Conservation (phyloP, 2,329 filamentous ascomycete species). For the Botrytis deweyae region DNA sequence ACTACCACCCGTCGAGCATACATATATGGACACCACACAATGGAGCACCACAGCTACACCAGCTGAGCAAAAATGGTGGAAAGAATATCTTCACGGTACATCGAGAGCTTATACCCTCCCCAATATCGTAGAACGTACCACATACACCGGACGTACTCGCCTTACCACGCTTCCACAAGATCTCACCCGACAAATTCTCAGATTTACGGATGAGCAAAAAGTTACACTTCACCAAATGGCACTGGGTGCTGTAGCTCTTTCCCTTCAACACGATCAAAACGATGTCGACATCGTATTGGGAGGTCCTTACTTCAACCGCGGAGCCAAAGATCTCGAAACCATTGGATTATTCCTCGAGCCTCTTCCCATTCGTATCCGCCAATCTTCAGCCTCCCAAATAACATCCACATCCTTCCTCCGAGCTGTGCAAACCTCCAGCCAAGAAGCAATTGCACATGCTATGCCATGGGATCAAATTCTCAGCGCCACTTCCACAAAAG, state of each 20-base stretch:
- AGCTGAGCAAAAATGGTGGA: constrained; percentile 9
- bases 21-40: constrained; percentile 14
- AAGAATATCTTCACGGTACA: constrained; percentile 5
- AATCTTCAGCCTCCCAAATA: background rate
- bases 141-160: constrained; percentile 1
- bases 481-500: constrained; percentile 25
- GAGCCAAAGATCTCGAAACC: constrained; percentile 32
- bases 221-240: constrained; percentile 23
- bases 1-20: constrained; percentile 6
- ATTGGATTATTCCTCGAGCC: constrained; percentile 23
- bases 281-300: constrained; percentile 35
- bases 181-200: background rate
- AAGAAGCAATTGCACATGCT: constrained; percentile 36
- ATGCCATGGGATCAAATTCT: constrained; percentile 39
- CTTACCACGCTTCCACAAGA: background rate
- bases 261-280: background rate
- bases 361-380: constrained; percentile 15
- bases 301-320: constrained; percentile 37
- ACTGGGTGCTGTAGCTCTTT: constrained; percentile 22
- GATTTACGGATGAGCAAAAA: background rate
- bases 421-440: constrained; percentile 30
- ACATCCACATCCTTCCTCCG: background rate
- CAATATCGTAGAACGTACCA: background rate
- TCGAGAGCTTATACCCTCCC: background rate
- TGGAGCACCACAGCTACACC: background rate